Conservation (phyloP, 2,329 filamentous ascomycete species). For the Alternaria viburni region DNA sequence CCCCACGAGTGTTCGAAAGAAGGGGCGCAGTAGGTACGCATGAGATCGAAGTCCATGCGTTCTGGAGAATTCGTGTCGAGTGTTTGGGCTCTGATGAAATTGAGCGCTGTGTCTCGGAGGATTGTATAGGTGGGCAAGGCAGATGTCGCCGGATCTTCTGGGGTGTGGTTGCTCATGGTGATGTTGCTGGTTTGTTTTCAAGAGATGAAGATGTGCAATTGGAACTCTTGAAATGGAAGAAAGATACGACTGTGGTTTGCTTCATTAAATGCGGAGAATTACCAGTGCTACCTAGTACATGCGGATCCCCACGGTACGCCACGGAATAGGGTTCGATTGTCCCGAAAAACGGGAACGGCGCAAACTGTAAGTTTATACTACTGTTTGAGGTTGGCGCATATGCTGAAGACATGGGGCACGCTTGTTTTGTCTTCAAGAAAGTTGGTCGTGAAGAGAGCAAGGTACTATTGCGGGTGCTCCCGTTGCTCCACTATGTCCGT, state of each 20-base stretch:
- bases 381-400: neutral
- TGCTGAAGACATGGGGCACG: neutral
- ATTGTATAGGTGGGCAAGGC: slow-evolving; percentile 12
- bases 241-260: neutral
- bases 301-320: neutral
- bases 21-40: slow-evolving; percentile 23
- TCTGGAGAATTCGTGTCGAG: neutral
- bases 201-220: neutral
- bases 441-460: neutral
- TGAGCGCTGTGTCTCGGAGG: slow-evolving; percentile 20
- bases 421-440: neutral
- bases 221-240: neutral
- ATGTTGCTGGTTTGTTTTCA: neutral
- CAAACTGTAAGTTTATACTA: neutral
- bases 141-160: neutral
- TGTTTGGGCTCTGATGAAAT: slow-evolving; percentile 23
- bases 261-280: neutral
- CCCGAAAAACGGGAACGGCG: neutral
- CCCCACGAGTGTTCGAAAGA: slow-evolving; percentile 36
- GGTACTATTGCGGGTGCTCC: neutral
- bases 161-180: neutral
- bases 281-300: neutral
- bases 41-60: slow-evolving; percentile 19
- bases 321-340: neutral
- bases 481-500: neutral